Evolutionary conservation across 2,329 filamentous ascomycete species (phyloP).

Genomic region (Penicillium sclerotigenum): DNA sequence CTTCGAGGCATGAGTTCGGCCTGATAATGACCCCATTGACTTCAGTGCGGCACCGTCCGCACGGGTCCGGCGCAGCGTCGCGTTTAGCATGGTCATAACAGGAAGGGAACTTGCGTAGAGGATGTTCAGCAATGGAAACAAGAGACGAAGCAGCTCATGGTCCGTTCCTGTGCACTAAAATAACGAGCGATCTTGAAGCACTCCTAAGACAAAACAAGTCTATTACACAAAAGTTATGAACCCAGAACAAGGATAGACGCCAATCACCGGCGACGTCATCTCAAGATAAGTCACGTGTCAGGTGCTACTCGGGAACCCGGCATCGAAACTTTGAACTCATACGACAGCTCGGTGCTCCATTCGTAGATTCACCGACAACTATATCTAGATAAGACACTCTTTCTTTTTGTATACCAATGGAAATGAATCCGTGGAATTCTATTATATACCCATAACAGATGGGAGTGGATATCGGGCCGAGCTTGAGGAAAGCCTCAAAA

Average conservation of each 20-base stretch:
- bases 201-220: background rate
- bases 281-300: slow-evolving; percentile 9
- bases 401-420: background rate
- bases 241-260: background rate
- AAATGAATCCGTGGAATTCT: slow-evolving; percentile 13
- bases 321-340: slow-evolving; percentile 1
- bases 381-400: background rate
- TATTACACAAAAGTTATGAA: background rate
- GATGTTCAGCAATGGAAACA: slow-evolving; percentile 10
- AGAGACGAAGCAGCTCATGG: slow-evolving; percentile 8
- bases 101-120: slow-evolving; percentile 8
- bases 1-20: slow-evolving; percentile 20
- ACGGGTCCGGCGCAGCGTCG: slow-evolving; percentile 32
- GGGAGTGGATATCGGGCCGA: slow-evolving; percentile 3
- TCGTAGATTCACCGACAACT: slow-evolving; percentile 6
- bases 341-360: background rate
- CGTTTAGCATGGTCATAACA: slow-evolving; percentile 27
- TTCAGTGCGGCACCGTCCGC: slow-evolving; percentile 27
- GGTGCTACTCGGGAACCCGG: slow-evolving; percentile 2
- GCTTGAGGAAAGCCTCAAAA: background rate
- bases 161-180: slow-evolving; percentile 6
- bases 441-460: slow-evolving; percentile 19
- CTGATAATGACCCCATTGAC: slow-evolving; percentile 24
- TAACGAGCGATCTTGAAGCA: background rate
- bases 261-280: slow-evolving; percentile 11